These are phyloP conservation scores for Starmera quercuum DNA, from an alignment of 805 yeast species.

Conservation along the genomic window DNA sequence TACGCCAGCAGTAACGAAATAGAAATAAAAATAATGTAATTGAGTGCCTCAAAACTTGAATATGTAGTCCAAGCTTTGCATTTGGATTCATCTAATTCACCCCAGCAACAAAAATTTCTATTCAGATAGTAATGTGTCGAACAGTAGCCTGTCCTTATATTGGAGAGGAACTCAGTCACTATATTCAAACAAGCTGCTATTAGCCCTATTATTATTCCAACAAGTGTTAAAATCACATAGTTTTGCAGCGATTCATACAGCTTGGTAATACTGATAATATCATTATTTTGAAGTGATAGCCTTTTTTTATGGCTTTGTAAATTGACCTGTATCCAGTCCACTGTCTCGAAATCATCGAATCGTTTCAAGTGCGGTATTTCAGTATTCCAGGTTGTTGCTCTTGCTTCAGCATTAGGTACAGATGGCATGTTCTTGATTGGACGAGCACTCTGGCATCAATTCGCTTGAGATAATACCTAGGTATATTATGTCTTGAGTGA, in stretches of 20 bases:
- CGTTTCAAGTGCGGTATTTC: constrained; percentile 23
- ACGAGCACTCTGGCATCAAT: too few species aligned
- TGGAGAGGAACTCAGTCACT: constrained; percentile 80
- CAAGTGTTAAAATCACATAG: constrained; percentile 68
- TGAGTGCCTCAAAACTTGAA: constrained; percentile 35
- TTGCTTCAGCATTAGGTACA: too few species aligned
- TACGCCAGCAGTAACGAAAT: constrained; percentile 57
- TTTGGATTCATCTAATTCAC: constrained; percentile 30
- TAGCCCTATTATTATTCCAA: constrained; percentile 72
- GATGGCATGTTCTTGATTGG: too few species aligned
- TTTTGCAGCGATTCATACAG: constrained; percentile 17
- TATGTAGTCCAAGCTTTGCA: constrained; percentile 72
- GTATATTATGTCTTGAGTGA: too few species aligned
- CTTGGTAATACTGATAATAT: constrained; percentile 6
- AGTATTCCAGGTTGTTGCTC: background rate
- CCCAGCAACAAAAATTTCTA: constrained; percentile 78
- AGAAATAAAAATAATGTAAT: constrained; percentile 51
- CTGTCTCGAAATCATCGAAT: constrained; percentile 55
- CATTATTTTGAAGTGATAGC: constrained; percentile 1
- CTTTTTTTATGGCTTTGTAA: constrained; percentile 33
- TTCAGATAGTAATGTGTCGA: constrained; percentile 59
- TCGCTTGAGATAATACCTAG: too few species aligned
- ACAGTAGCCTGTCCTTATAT: constrained; percentile 76
- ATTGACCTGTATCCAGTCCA: constrained; percentile 67
- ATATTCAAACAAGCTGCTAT: constrained; percentile 80